Evolutionary conservation across 345 rosid genomes (phyloP), one percentile per base, ranked within the genome.

Genomic region (Carallia brachiata): DNA sequence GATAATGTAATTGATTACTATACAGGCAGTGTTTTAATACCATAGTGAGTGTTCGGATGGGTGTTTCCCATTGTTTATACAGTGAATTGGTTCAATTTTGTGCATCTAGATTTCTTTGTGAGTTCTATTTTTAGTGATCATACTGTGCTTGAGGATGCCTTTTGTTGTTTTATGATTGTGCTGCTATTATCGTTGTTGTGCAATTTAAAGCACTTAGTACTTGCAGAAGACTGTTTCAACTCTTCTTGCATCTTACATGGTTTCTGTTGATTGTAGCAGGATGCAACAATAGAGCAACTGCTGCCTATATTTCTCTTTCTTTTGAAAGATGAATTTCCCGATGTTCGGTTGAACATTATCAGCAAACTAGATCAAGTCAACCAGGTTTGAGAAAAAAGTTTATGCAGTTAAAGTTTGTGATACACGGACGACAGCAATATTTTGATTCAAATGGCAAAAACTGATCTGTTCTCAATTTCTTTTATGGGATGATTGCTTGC

Each of bases 291-390:
- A 28, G 90, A 91, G 83, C 98, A 93, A 77, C 95, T 93, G 71
- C 93, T 93, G 77, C 98, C 98, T n/a, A 91, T 93, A 70, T 93
- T 89, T 78, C 96, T 93, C 32, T 91, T 96, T 37, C 96, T 93
- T 56, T 79, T 93, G 86, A 93, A 89, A 82, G 98, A 94, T 81
- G 97, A 91, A 71, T 91, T 89, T 82, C 96, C 98, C 57, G 98
- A 94, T 76, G 98, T 94, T 74, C 92, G 98, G 32, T 87, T 94
- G 64, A 94, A 91, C 77, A 91, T 93, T 36, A 93, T 93, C 72
- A 89, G 98, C 95, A 93, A 93, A 87, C 97, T 89, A 57, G 98
- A 93, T 82, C 91, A 94, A 89, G 98, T 94, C 71, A 91, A 94
- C 66, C 97, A 91, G 98, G 98, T 94, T 72, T 68, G 87, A 66